Evolutionary conservation across 2,329 filamentous ascomycete species (phyloP).

Genomic region (Fusarium tuaranense): DNA sequence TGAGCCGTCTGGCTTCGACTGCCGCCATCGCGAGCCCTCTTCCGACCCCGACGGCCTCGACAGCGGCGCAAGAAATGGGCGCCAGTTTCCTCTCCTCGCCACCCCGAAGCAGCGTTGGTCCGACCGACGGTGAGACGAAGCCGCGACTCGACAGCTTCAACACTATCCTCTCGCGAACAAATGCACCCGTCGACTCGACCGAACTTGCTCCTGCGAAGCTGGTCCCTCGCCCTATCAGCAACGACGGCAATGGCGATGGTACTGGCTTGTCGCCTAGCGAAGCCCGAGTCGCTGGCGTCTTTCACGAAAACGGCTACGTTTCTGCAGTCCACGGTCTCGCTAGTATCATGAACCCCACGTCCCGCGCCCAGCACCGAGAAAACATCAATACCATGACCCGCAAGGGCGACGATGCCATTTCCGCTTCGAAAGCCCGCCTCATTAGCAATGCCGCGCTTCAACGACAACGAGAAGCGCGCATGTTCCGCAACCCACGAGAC

Average conservation of each 20-base stretch:
- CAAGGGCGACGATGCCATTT: conserved; percentile 43
- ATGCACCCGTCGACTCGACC: conserved; percentile 18
- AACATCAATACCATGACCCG: conserved; percentile 46
- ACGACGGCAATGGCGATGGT: conserved; percentile 45
- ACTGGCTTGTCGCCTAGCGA: conserved; percentile 49
- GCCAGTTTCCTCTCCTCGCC: conserved; percentile 45
- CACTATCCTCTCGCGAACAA: conserved; percentile 37
- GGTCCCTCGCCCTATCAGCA: conserved; percentile 42
- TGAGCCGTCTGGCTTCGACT: conserved; percentile 45
- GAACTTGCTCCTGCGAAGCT: conserved; percentile 35
- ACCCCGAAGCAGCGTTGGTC: conserved; percentile 44
- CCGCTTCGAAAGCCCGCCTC: conserved; percentile 48
- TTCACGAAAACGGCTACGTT: conserved; percentile 50
- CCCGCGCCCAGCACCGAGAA: conserved; percentile 43
- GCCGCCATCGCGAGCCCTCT: conserved; percentile 46
- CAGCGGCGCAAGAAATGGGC: conserved; percentile 42
- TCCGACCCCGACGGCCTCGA: conserved; percentile 42
- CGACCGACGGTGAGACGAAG: conserved; percentile 41
- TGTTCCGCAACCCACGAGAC: conserved; percentile 47
- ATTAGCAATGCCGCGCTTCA: conserved; percentile 52
- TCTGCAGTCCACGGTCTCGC: conserved; percentile 51
- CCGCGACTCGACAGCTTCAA: conserved; percentile 41
- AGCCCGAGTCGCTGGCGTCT: conserved; percentile 50
- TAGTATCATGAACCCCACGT: conserved; percentile 50
- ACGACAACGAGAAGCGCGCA: conserved; percentile 46